phyloP scores from a whole-genome alignment of 805 yeast species.

The Metschnikowia vanudenii region DNA sequence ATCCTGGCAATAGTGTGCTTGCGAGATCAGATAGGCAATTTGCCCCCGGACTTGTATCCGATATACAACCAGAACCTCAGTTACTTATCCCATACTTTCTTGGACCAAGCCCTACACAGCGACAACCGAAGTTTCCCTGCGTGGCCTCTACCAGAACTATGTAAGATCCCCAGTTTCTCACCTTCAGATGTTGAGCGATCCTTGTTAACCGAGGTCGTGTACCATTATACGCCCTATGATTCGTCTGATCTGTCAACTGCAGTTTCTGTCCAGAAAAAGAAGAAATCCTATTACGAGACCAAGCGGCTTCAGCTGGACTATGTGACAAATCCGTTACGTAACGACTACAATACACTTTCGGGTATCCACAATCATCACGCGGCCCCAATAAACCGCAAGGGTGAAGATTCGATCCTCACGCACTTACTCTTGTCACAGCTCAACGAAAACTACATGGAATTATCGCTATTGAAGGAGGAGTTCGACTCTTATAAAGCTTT shows the following conservation, averaged over 20 bases:
- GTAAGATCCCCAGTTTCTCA: conserved; percentile 58
- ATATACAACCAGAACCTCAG: conserved; percentile 65
- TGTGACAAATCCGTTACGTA: conserved; percentile 62
- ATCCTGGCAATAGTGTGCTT: conserved; percentile 82
- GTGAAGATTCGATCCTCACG: conserved; percentile 41
- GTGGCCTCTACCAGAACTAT: conserved; percentile 82
- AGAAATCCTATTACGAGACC: conserved; percentile 50
- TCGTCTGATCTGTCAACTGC: conserved; percentile 37
- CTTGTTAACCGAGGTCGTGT: conserved; percentile 68
- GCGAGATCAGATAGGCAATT: conserved; percentile 74
- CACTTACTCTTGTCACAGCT: conserved; percentile 62
- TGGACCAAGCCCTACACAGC: conserved; percentile 37
- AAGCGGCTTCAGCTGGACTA: conserved; percentile 67
- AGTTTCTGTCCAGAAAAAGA: conserved; percentile 16
- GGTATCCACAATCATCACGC: conserved; percentile 50
- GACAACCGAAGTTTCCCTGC: conserved; percentile 24
- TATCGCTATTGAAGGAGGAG: conserved; percentile 47
- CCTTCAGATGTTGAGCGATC: conserved; percentile 80
- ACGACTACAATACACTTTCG: conserved; percentile 45
- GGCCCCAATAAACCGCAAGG: conserved; percentile 12
- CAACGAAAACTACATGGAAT: conserved; percentile 45
- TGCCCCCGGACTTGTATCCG: conserved; percentile 79
- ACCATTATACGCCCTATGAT: conserved; percentile 53
- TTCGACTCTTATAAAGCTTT: conserved; percentile 26
- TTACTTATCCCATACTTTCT: conserved; percentile 58